Evolutionary conservation across 306 rosid genomes (phyloP).

Genomic region (Trichosanthes cucumerina): DNA sequence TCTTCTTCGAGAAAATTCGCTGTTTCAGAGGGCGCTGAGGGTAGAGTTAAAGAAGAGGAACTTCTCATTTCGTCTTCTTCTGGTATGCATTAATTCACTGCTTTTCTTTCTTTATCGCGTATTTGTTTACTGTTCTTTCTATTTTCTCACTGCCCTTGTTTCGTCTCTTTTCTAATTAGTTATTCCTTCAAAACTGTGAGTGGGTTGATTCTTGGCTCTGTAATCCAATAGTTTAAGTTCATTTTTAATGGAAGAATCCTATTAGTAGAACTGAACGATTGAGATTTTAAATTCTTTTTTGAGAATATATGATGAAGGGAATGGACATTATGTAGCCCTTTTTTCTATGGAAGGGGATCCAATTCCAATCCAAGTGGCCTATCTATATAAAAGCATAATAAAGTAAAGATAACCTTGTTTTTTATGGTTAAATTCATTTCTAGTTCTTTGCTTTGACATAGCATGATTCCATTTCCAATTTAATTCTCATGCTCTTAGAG

Average conservation of each 20-base stretch:
- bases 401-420: not conserved
- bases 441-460: not conserved
- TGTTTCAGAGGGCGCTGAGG: constrained; percentile 48
- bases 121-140: not conserved
- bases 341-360: not conserved
- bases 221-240: not conserved
- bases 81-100: constrained; percentile 21
- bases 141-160: not conserved
- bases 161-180: not conserved
- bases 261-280: not conserved
- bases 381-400: not conserved
- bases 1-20: constrained; percentile 34
- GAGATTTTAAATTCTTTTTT: not conserved
- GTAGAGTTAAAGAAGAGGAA: constrained; percentile 40
- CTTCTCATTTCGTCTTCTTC: constrained; percentile 30
- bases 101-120: not conserved
- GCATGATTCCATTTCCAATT: not conserved
- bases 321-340: not conserved
- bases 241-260: not conserved
- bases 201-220: not conserved
- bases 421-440: not conserved
- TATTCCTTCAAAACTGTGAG: not conserved
- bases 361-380: not conserved
- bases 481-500: not conserved
- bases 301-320: not conserved